Base-by-base conservation (phyloP, 83 land plant genomes). In the Diphasiastrum complanatum region DNA sequence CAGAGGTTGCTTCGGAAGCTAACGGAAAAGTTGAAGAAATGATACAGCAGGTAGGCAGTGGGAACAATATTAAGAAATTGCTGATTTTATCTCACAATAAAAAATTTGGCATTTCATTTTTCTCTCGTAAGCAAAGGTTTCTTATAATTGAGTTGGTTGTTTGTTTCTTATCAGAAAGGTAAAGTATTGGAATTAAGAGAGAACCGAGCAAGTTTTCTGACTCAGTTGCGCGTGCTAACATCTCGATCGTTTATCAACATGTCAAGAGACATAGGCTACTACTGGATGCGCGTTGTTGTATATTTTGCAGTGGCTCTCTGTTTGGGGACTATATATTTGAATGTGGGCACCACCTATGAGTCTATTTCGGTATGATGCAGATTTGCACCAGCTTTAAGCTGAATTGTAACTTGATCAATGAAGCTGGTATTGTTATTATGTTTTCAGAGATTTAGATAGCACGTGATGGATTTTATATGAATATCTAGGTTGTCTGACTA, bases 31-130 rank as follows among this genome's bases (percentile, higher is more conserved):
- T 70, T 1, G 53, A 53, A 27, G 52, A 74, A 23, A 74, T 79
- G 56, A 45, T 55, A 25, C 14, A 22, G 38, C 33, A 10, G 78
- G 82, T 74, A 51, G 22, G 55, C 29, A 1, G 22, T 48, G 14
- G 43, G 43, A 38, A 14, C 43, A 38, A 14, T 14, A 38, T 38
- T 8, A 8, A 38, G 14, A 8, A 14, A 8, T 14, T 38, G 12
- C 14, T 8, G 14, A 8, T 8, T 8, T 38, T 8, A 8, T 8
- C 12, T 14, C 14, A 38, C 14, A 38, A 14, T 38, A 38, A 14
- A 38, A 14, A 38, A 8, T 14, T 38, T 38, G 43, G 43, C 14
- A 38, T 8, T 38, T 14, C 43, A 38, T 8, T 14, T 38, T 38
- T 38, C 43, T n/a, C n/a, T n/a, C n/a, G n/a, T n/a, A n/a, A 38